These are phyloP conservation scores for Colletotrichum graminicola DNA, from an alignment of 2,329 filamentous ascomycete genomes.

Conservation along the genomic window DNA sequence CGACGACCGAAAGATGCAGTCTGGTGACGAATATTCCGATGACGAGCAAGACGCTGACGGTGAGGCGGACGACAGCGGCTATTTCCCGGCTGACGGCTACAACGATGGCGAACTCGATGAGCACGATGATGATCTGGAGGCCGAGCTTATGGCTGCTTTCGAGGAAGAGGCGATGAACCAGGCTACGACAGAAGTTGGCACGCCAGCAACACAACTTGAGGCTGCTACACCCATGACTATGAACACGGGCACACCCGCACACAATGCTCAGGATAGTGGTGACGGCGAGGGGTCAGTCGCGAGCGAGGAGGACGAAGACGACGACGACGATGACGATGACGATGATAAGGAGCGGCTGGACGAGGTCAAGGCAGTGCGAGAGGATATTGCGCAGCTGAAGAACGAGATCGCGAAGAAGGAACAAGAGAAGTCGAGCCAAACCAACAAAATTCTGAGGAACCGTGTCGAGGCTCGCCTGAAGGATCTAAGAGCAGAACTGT, in stretches of 20 bases:
- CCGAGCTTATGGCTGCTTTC: conserved; percentile 68
- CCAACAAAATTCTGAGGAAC: conserved; percentile 62
- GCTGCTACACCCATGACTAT: conserved; percentile 59
- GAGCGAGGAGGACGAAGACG: conserved; percentile 62
- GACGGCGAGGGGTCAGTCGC: conserved; percentile 61
- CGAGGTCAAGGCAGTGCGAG: conserved; percentile 66
- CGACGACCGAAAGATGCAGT: conserved; percentile 58
- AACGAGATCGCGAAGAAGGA: conserved; percentile 62
- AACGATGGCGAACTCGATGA: conserved; percentile 51
- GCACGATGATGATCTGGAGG: conserved; percentile 63
- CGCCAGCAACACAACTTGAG: conserved; percentile 57
- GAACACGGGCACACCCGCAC: conserved; percentile 59
- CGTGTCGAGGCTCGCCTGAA: conserved; percentile 65
- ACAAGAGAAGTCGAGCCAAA: conserved; percentile 57
- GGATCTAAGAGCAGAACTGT: conserved; percentile 59
- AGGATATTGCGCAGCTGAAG: conserved; percentile 66
- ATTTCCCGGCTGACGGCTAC: conserved; percentile 51
- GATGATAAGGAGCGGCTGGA: conserved; percentile 64
- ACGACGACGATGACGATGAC: conserved; percentile 66
- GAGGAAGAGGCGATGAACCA: conserved; percentile 57
- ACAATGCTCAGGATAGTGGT: conserved; percentile 58
- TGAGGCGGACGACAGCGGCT: conserved; percentile 59
- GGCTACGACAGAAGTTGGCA: conserved; percentile 53
- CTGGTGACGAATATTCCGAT: conserved; percentile 67
- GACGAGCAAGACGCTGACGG: conserved; percentile 66